Conservation (phyloP, 495 filamentous ascomycete species). For the Podospora appendiculata region DNA sequence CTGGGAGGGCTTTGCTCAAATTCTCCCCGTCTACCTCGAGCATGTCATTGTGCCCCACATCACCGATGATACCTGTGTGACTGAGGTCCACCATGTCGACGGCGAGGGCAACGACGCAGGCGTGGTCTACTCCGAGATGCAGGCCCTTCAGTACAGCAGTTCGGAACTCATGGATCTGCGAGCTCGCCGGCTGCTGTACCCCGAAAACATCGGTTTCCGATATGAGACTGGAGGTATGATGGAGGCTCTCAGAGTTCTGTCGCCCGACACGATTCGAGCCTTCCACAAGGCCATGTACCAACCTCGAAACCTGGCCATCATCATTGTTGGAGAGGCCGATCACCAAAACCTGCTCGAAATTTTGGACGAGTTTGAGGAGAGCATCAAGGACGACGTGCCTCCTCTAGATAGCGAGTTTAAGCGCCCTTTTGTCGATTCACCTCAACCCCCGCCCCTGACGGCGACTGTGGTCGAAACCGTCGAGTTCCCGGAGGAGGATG, state of each 20-base stretch:
- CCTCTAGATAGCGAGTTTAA: conserved; percentile 66
- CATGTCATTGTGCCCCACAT: conserved; percentile 87
- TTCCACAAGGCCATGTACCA: conserved; percentile 99
- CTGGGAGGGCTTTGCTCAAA: conserved; percentile 93
- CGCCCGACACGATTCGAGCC: conserved; percentile 77
- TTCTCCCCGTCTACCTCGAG: conserved; percentile 91
- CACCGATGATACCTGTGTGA: conserved; percentile 87
- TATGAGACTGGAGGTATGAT: conserved; percentile 98
- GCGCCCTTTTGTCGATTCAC: conserved; percentile 77
- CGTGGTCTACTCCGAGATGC: conserved; percentile 99
- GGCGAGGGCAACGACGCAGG: conserved; percentile 90
- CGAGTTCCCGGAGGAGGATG: conserved; percentile 95
- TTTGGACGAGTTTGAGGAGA: conserved; percentile 81
- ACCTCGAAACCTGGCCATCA: conserved; percentile 85
- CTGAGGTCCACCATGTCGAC: conserved; percentile 94
- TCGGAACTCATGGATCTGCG: conserved; percentile 77
- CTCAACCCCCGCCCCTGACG: conserved; percentile 60
- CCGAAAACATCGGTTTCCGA: conserved; percentile 81
- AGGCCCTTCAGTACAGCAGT: conserved; percentile 79
- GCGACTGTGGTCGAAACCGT: conserved; percentile 66
- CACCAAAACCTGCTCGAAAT: conserved; percentile 71
- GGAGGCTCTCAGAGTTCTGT: conserved; percentile 77
- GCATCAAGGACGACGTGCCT: conserved; percentile 74
- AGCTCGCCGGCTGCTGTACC: conserved; percentile 73
- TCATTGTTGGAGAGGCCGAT: conserved; percentile 84